A percentile compares a stretch with the other conserved stretches of the same genome.
Evolutionary conservation across 2,329 filamentous ascomycete genomes (phyloP).

Genomic region (Malbranchea cinnamomea): DNA sequence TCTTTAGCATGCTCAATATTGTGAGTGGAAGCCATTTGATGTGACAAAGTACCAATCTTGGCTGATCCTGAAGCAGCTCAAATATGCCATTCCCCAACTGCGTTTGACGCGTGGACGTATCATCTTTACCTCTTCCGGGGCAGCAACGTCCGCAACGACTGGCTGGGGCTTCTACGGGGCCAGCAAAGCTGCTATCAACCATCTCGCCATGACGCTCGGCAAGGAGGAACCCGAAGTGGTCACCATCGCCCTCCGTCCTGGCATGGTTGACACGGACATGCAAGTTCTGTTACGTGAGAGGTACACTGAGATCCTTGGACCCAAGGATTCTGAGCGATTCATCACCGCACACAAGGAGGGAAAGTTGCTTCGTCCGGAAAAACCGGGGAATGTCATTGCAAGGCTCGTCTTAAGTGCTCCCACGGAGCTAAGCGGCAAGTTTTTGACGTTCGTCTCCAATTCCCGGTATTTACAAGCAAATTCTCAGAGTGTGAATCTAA

Average conservation of each 20-base stretch:
- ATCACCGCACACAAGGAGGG: constrained; percentile 54
- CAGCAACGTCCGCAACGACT: constrained; percentile 48
- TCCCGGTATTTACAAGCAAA: too few relatives aligned
- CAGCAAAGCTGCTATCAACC: constrained; percentile 71
- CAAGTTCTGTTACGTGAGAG: constrained; percentile 63
- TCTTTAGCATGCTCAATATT: constrained; percentile 68
- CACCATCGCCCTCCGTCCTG: constrained; percentile 58
- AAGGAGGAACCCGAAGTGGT: constrained; percentile 65
- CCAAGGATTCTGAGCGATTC: constrained; percentile 48
- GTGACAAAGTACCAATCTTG: background rate
- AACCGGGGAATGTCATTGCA: constrained; percentile 76
- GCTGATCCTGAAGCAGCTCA: constrained; percentile 37
- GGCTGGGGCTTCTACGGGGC: constrained; percentile 73
- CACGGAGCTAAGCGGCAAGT: constrained; percentile 58
- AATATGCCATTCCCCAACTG: constrained; percentile 55
- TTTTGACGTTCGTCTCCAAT: constrained; percentile 32
- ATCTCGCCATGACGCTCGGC: constrained; percentile 56
- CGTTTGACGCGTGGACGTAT: constrained; percentile 55
- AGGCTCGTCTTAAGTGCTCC: constrained; percentile 53
- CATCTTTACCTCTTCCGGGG: constrained; percentile 68
- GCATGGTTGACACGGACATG: constrained; percentile 81
- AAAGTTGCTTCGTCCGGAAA: constrained; percentile 61
- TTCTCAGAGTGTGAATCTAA: constrained; percentile 1
- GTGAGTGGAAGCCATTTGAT: constrained; percentile 33
- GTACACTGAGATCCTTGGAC: constrained; percentile 35